phyloP scores from a whole-genome alignment of 2,329 filamentous ascomycete species.

The Xenoacremonium recifei region DNA sequence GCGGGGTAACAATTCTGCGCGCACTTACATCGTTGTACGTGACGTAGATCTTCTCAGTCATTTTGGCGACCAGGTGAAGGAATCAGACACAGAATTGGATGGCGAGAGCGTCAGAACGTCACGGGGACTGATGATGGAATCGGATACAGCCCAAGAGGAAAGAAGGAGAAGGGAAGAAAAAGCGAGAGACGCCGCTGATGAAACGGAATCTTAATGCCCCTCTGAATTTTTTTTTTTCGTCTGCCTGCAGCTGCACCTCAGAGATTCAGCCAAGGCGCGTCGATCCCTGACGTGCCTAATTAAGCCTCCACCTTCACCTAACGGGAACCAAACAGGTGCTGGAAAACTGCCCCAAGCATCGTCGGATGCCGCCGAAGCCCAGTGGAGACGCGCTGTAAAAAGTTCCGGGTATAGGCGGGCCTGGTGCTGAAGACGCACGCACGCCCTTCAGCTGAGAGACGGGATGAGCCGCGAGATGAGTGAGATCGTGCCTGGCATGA shows the following conservation, averaged over 20 bases:
- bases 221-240: conserved; percentile 14
- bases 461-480: not conserved
- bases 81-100: not conserved
- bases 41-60: conserved; percentile 84
- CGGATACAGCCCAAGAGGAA: conserved; percentile 15
- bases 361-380: conserved; percentile 23
- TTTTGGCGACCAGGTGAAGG: conserved; percentile 43
- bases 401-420: conserved; percentile 1
- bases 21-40: conserved; percentile 83
- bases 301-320: too few relatives aligned
- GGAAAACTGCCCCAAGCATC: conserved; percentile 1
- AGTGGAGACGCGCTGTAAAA: conserved; percentile 8
- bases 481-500: too few relatives aligned
- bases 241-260: conserved; percentile 9
- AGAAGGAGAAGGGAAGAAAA: conserved; percentile 12
- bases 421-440: not conserved
- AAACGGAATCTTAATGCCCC: not conserved
- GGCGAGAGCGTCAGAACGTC: not conserved
- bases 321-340: too few relatives aligned
- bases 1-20: conserved; percentile 16
- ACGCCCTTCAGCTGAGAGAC: not conserved
- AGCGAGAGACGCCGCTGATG: conserved; percentile 2
- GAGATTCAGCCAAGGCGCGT: conserved; percentile 8
- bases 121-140: conserved; percentile 1
- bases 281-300: conserved; percentile 13